These are phyloP conservation scores for Clathrospora elynae DNA, from an alignment of 2,329 filamentous ascomycete species.

Conservation along the genomic window DNA sequence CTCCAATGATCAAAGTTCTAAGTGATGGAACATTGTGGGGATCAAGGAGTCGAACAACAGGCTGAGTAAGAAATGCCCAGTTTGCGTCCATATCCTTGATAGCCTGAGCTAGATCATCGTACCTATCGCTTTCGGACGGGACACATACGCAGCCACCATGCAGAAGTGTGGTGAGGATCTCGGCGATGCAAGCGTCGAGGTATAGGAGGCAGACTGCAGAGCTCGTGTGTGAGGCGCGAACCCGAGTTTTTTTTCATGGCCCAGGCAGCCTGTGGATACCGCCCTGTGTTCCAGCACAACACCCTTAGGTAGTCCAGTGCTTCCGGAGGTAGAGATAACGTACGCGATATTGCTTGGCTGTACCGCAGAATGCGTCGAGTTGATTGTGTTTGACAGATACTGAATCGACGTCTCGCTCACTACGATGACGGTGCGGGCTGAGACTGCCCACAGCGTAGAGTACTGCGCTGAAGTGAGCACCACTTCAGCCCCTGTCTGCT, in stretches of 20 bases:
- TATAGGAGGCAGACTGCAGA: too few species aligned
- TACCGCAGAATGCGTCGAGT: too few species aligned
- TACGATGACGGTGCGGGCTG: too few species aligned
- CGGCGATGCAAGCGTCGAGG: conserved; percentile 50
- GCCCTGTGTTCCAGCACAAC: conserved; percentile 64
- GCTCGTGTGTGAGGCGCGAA: conserved; percentile 15
- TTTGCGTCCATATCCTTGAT: conserved; percentile 40
- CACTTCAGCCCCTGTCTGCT: too few species aligned
- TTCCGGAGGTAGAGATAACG: conserved; percentile 60
- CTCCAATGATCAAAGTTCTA: conserved; percentile 42
- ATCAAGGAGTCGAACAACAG: conserved; percentile 11
- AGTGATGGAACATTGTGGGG: conserved; percentile 52
- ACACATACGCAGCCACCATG: neutral
- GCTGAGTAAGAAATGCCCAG: conserved; percentile 13
- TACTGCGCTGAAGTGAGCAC: too few species aligned
- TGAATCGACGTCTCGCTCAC: too few species aligned
- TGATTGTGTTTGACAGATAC: too few species aligned
- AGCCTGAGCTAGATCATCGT: conserved; percentile 49
- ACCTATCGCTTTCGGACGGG: neutral
- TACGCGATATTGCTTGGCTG: too few species aligned
- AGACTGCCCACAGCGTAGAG: too few species aligned
- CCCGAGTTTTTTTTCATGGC: neutral
- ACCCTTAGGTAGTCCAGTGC: conserved; percentile 56
- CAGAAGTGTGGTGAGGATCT: neutral
- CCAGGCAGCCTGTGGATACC: conserved; percentile 46